Evolutionary conservation across 192 early-diverging fungal genomes (phyloP).

Genomic region (Podila epigama): DNA sequence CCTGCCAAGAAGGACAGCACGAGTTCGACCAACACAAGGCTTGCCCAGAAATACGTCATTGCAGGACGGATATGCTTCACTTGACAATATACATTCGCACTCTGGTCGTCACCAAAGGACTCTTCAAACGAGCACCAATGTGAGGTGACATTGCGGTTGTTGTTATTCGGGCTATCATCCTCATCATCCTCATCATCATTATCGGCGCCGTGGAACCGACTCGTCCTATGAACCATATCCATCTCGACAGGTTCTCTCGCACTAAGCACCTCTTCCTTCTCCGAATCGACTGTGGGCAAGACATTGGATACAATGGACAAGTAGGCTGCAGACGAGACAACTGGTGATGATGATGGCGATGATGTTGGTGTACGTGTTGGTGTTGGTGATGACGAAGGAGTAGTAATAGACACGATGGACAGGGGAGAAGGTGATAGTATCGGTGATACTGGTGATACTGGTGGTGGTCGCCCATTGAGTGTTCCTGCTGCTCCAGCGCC

Average conservation of each 20-base stretch:
- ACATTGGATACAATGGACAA: no score
- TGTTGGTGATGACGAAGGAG: background rate
- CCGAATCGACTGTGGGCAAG: no score
- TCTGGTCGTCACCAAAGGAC: constrained; percentile 36
- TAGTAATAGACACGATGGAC: background rate
- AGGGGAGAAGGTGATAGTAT: background rate
- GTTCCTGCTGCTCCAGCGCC: background rate
- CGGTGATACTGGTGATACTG: background rate
- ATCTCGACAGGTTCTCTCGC: no score
- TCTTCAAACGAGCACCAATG: constrained; percentile 25
- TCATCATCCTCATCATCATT: no score
- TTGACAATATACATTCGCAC: constrained; percentile 29
- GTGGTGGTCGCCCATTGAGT: background rate
- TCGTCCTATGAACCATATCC: no score
- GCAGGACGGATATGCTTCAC: constrained; percentile 19
- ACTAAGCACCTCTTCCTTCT: no score
- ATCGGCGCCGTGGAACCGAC: no score
- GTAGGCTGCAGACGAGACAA: no score
- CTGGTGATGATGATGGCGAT: no score
- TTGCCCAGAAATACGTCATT: constrained; percentile 26
- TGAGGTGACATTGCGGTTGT: background rate
- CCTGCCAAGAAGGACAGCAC: constrained; percentile 10
- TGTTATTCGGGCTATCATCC: no score
- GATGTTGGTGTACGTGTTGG: background rate
- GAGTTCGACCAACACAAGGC: constrained; percentile 25